Percentiles rank a stretch among this genome's conserved stretches.
Evolutionary conservation across 2,329 filamentous ascomycete genomes (phyloP).

Genomic region (Venturia carpophila): DNA sequence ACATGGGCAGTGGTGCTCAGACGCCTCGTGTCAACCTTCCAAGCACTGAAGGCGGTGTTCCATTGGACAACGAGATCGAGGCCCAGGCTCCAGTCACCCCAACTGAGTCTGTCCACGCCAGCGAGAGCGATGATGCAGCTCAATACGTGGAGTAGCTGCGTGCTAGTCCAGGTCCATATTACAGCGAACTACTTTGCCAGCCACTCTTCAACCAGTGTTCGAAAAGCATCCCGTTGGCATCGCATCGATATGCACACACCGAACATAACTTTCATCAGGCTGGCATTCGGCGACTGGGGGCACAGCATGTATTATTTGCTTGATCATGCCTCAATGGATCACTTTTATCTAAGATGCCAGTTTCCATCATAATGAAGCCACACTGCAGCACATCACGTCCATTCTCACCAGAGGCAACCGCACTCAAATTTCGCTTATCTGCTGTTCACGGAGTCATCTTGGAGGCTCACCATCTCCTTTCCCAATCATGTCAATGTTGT

Average conservation of each 20-base stretch:
- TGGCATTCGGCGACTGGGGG: conserved; percentile 13
- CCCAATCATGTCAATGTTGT: conserved; percentile 9
- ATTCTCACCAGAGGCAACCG: background rate
- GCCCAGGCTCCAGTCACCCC: conserved; percentile 18
- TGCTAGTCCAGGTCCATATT: background rate
- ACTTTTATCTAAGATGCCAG: conserved; percentile 9
- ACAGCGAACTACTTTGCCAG: background rate
- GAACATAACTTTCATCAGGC: conserved; percentile 12
- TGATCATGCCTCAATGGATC: conserved; percentile 13
- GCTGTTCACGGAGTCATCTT: conserved; percentile 8
- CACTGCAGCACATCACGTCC: conserved; percentile 8
- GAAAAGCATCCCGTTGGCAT: conserved; percentile 4
- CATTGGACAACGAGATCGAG: conserved; percentile 15
- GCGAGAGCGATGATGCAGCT: background rate
- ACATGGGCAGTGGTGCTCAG: conserved; percentile 11
- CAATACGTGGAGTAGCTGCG: conserved; percentile 4
- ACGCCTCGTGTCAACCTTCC: conserved; percentile 17
- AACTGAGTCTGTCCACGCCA: conserved; percentile 15
- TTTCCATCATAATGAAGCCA: conserved; percentile 8
- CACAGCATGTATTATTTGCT: conserved; percentile 14
- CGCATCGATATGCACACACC: conserved; percentile 11
- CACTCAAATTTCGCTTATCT: background rate
- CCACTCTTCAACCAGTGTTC: conserved; percentile 4
- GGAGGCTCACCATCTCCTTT: conserved; percentile 4
- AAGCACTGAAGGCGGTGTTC: conserved; percentile 14